These are phyloP conservation scores for Ulmus americana DNA, from an alignment of 331 rosid species.

Conservation along the genomic window DNA sequence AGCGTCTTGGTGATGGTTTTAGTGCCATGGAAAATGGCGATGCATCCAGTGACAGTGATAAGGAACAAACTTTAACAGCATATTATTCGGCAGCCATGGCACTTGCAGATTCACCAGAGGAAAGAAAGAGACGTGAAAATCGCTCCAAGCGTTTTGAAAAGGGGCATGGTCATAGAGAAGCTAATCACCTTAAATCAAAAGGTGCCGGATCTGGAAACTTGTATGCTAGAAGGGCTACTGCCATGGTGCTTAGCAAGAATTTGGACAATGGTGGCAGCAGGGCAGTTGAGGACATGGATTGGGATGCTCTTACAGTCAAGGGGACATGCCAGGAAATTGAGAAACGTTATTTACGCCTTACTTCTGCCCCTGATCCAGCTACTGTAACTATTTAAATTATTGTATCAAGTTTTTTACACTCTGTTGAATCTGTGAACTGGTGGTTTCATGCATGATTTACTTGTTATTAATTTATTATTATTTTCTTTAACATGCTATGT, in stretches of 20 bases:
- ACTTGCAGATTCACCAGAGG: slow-evolving; percentile 72
- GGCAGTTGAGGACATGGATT: slow-evolving; percentile 98
- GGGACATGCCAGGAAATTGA: slow-evolving; percentile 98
- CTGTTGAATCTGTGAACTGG: background rate
- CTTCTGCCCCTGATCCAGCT: slow-evolving; percentile 96
- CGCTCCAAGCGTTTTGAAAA: slow-evolving; percentile 90
- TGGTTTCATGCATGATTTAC: background rate
- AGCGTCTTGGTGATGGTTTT: slow-evolving; percentile 52
- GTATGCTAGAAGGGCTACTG: slow-evolving; percentile 74
- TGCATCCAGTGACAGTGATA: slow-evolving; percentile 83
- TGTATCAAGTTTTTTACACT: background rate
- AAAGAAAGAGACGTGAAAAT: slow-evolving; percentile 83
- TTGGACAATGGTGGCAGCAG: slow-evolving; percentile 68
- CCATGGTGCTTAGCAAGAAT: slow-evolving; percentile 63
- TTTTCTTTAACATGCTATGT: background rate
- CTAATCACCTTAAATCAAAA: slow-evolving; percentile 49
- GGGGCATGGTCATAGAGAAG: slow-evolving; percentile 62
- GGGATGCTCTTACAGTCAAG: slow-evolving; percentile 98
- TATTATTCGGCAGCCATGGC: slow-evolving; percentile 69
- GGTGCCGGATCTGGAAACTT: slow-evolving; percentile 56
- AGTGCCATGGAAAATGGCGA: slow-evolving; percentile 52
- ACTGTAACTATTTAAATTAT: slow-evolving; percentile 42
- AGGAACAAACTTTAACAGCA: slow-evolving; percentile 64
- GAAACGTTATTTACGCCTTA: slow-evolving; percentile 89
- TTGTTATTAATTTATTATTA: too few relatives aligned